These are phyloP conservation scores for Nicotiana rustica DNA, from an alignment of 305 asterid genomes.

Conservation along the genomic window DNA sequence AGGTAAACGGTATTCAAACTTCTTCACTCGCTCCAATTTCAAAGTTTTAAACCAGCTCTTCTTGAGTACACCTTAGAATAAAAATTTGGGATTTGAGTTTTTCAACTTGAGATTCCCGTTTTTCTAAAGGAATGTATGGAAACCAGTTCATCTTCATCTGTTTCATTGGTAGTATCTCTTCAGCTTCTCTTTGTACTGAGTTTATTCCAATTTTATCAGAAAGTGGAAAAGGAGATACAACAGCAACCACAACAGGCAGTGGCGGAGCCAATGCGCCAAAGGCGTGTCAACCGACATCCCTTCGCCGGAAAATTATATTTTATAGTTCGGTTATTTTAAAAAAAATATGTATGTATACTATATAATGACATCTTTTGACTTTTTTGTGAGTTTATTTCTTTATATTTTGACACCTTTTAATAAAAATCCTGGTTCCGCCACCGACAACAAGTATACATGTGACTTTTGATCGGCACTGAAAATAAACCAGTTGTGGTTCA, in stretches of 20 bases:
- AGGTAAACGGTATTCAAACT: slow-evolving; percentile 90
- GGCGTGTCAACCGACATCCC: too few species aligned
- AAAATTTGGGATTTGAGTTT: slow-evolving; percentile 74
- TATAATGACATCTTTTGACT: too few species aligned
- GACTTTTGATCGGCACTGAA: slow-evolving; percentile 63
- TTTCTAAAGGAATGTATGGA: slow-evolving; percentile 82
- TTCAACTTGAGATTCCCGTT: slow-evolving; percentile 75
- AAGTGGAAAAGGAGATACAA: slow-evolving; percentile 84
- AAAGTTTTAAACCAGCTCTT: slow-evolving; percentile 87
- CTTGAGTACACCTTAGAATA: slow-evolving; percentile 73
- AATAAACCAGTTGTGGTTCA: slow-evolving; percentile 69
- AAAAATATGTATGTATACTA: too few species aligned
- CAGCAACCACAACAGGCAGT: slow-evolving; percentile 66
- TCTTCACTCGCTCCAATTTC: slow-evolving; percentile 82
- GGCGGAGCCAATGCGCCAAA: too few species aligned
- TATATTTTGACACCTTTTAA: too few species aligned
- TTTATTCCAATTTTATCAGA: slow-evolving; percentile 62
- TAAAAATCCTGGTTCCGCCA: too few species aligned
- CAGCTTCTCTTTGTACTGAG: slow-evolving; percentile 88
- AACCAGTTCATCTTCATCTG: slow-evolving; percentile 98
- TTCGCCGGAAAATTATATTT: too few species aligned
- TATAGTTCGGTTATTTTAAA: too few species aligned
- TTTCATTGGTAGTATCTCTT: slow-evolving; percentile 90
- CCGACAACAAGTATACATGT: slow-evolving; percentile 54
- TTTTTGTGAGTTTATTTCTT: too few species aligned